A percentile compares a stretch with the other conserved stretches of the same genome.
These are phyloP conservation scores for Cajanus cajan DNA, from an alignment of 306 rosid genomes.

Conservation along the genomic window DNA sequence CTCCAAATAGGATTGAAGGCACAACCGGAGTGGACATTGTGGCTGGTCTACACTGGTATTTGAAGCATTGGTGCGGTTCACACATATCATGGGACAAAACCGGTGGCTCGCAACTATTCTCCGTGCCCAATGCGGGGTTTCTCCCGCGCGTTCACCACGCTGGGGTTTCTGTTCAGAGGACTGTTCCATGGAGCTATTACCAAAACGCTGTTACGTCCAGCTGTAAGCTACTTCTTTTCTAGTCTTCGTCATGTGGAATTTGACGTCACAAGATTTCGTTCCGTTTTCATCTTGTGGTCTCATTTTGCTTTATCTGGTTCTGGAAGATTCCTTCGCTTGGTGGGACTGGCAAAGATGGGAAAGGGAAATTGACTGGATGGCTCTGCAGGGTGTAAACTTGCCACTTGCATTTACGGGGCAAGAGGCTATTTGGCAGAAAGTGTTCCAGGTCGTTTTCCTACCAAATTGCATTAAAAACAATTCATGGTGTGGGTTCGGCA, in stretches of 20 bases:
- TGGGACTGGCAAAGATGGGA: conserved; percentile 98
- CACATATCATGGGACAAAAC: conserved; percentile 96
- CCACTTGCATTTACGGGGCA: conserved; percentile 93
- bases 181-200: conserved; percentile 81
- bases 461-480: conserved; percentile 4
- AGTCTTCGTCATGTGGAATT: conserved; percentile 8
- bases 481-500: background rate
- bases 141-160: conserved; percentile 52
- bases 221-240: conserved; percentile 49
- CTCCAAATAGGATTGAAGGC: conserved; percentile 56
- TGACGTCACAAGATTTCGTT: conserved; percentile 20
- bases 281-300: conserved; percentile 10
- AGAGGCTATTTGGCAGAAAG: conserved; percentile 93
- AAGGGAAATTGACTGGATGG: conserved; percentile 98
- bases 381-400: conserved; percentile 83
- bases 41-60: conserved; percentile 82
- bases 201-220: conserved; percentile 95
- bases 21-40: conserved; percentile 78
- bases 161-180: conserved; percentile 62
- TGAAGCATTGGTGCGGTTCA: conserved; percentile 72
- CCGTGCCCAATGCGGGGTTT: conserved; percentile 58
- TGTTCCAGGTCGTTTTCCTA: conserved; percentile 56
- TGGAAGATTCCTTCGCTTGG: conserved; percentile 82
- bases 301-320: conserved; percentile 15
- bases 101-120: conserved; percentile 69